These are phyloP conservation scores for Didymella lethalis DNA, from an alignment of 2,329 filamentous ascomycete species.

Conservation along the genomic window DNA sequence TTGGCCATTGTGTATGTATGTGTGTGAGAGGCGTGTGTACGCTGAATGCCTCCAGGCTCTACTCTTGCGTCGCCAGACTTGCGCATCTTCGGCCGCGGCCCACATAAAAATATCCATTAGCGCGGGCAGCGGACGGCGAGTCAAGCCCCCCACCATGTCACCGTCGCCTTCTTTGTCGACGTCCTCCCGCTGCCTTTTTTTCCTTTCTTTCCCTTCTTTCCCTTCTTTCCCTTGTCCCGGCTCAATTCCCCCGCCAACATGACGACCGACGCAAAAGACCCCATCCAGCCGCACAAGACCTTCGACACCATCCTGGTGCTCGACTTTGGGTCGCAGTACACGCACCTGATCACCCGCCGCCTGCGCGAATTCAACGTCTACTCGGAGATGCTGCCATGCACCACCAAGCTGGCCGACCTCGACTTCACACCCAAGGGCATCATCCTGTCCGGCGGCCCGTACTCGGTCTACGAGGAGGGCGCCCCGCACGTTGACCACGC, in stretches of 20 bases:
- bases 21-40: conserved; percentile 4
- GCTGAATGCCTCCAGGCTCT: background rate
- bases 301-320: conserved; percentile 75
- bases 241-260: conserved; percentile 37
- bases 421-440: conserved; percentile 83
- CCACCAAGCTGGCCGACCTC: conserved; percentile 79
- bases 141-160: conserved; percentile 11
- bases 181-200: conserved; percentile 11
- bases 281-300: conserved; percentile 58
- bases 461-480: conserved; percentile 81
- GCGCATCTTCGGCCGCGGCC: conserved; percentile 1
- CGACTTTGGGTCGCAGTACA: conserved; percentile 77
- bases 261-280: conserved; percentile 52
- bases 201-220: conserved; percentile 8
- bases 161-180: conserved; percentile 13
- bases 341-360: conserved; percentile 76
- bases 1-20: conserved; percentile 44
- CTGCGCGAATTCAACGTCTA: conserved; percentile 82
- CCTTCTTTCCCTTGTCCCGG: background rate
- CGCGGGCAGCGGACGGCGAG: background rate
- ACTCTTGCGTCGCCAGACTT: conserved; percentile 1
- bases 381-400: conserved; percentile 88
- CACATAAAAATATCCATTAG: conserved; percentile 7
- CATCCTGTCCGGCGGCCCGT: conserved; percentile 75
- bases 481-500: conserved; percentile 83